Evolutionary conservation across 768 basidiomycete genomes (phyloP).

Genomic region (Termitomyces sp.): DNA sequence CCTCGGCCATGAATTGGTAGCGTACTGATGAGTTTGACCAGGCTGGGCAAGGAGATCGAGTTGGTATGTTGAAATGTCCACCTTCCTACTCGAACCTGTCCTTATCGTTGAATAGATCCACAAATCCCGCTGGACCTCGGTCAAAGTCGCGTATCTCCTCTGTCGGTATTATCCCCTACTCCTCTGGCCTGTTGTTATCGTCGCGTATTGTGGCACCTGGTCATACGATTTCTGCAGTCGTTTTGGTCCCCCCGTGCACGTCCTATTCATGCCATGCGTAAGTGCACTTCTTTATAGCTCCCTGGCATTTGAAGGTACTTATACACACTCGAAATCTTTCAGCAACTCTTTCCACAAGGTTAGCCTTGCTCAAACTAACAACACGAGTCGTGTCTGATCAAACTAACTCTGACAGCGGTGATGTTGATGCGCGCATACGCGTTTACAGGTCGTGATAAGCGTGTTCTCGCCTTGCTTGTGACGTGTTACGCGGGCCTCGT

Average conservation of each 20-base stretch:
- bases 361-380: background rate
- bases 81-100: background rate
- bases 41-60: conserved; percentile 24
- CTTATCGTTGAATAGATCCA: conserved; percentile 22
- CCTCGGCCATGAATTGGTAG: background rate
- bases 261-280: conserved; percentile 28
- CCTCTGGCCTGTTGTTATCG: conserved; percentile 30
- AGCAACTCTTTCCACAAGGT: conserved; percentile 41
- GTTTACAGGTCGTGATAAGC: conserved; percentile 29
- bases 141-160: conserved; percentile 33
- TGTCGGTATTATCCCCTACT: conserved; percentile 36
- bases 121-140: conserved; percentile 28
- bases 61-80: conserved; percentile 20
- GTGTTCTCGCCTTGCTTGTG: conserved; percentile 23
- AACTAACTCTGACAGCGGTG: conserved; percentile 22
- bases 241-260: conserved; percentile 24
- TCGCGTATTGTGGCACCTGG: conserved; percentile 32
- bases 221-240: conserved; percentile 21
- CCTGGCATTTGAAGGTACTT: background rate
- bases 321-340: background rate
- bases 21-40: conserved; percentile 8
- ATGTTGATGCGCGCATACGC: conserved; percentile 40
- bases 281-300: background rate
- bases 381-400: background rate
- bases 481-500: conserved; percentile 25